Evolutionary conservation across 768 basidiomycete species (phyloP).

Genomic region (Termitomyces heimii): DNA sequence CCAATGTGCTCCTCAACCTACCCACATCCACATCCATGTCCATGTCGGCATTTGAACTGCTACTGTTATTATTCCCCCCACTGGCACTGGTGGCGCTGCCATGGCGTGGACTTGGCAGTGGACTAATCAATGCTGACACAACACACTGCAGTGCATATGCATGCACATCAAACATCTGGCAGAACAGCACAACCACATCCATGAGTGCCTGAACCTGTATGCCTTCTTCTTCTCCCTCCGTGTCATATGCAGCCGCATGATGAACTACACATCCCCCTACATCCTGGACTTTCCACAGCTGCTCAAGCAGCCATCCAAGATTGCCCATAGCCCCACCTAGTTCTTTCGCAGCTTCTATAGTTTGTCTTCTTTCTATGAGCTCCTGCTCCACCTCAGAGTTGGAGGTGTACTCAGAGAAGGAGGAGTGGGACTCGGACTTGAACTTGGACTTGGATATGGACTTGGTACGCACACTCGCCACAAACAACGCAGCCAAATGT

Average conservation of each 20-base stretch:
- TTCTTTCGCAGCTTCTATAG: slow-evolving; percentile 54
- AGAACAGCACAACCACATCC: slow-evolving; percentile 54
- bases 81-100: too few species aligned
- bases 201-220: slow-evolving; percentile 49
- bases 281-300: slow-evolving; percentile 37
- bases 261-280: too few species aligned
- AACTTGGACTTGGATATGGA: too few species aligned
- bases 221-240: slow-evolving; percentile 23
- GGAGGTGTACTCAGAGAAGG: too few species aligned
- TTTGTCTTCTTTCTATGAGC: too few species aligned
- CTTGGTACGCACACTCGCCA: slow-evolving; percentile 30
- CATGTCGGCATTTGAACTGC: too few species aligned
- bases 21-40: slow-evolving; percentile 26
- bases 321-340: slow-evolving; percentile 54
- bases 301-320: slow-evolving; percentile 52
- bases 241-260: slow-evolving; percentile 26
- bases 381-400: slow-evolving; percentile 34
- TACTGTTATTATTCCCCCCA: slow-evolving; percentile 9
- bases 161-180: slow-evolving; percentile 49
- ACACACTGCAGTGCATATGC: neutral
- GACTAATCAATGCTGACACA: slow-evolving; percentile 44
- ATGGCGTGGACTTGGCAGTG: slow-evolving; percentile 60
- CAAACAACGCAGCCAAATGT: slow-evolving; percentile 52
- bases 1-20: slow-evolving; percentile 50
- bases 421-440: slow-evolving; percentile 23